Evolutionary conservation across 345 rosid genomes (phyloP), one percentile per base, ranked within the genome.

Genomic region (Salix exigua): DNA sequence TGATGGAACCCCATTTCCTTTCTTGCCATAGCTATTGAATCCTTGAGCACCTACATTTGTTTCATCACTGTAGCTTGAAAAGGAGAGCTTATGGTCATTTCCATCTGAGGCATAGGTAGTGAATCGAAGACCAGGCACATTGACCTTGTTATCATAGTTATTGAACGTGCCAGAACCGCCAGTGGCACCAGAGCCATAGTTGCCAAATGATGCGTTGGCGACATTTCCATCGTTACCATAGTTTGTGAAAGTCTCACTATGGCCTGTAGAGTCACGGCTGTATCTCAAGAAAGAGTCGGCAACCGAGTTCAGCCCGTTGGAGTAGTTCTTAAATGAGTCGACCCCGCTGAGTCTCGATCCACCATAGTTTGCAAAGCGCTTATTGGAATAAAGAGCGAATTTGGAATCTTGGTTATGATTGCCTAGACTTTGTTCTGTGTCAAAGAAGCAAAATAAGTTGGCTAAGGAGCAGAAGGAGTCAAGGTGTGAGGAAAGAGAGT

Each of bases 321-420:
- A 82, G 82, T 82, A 82, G 73, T 79, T 82, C 72, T 75, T 78
- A 75, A 82, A 82, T 17, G 85, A 78, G 80, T 82, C 85, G 46
- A 25, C 9, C 6, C 77, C 64, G 18, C 80, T 77, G 63, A 33
- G 48, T 35, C 58, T 48, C 0, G 85, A 66, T 3, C 40, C 18
- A 60, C 85, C 85, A 60, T 82, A 82, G 78, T 35, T 78, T 9
- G 77, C 4, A 58, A 82, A 82, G 33, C 53, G 80, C 61, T 35
- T 66, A 77, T 79, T 75, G 74, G 82, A 71, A 28, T 78, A 82
- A 14, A 40, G 40, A 4, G 77, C 82, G 44, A 79, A 82, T 82
- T 68, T 75, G 50, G 73, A 76, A 30, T 75, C 77, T 25, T 61
- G 63, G 71, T 14, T 37, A 31, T 14, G 76, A 30, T 28, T 58